Base-by-base conservation (phyloP, 495 filamentous ascomycete genomes). In the Aspergillus sparsus region DNA sequence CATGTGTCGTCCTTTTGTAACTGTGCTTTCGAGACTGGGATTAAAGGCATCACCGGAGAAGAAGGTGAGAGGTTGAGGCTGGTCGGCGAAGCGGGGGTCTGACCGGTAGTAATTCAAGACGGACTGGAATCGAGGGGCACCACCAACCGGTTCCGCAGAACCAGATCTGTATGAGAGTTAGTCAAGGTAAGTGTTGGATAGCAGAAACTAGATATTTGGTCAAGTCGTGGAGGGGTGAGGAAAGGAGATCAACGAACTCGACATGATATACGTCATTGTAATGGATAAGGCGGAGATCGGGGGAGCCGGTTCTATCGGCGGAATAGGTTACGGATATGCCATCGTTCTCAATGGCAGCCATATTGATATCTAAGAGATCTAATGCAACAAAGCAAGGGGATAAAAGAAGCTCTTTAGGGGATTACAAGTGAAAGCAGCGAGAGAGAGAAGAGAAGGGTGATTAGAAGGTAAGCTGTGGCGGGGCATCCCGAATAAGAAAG, bases 1-100 rank as follows among this genome's bases (percentile, higher is more conserved):
- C 92, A 97, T 96, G 72, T 96, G 92, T 57, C 81, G 73, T 73
- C 91, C 92, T 74, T 95, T 95, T 2, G 92, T 96, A 5, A 95
- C 83, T 7, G 87, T 87, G 61, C 86, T 90, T 71, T 97, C 92
- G 50, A 96, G 72, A 61, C 88, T 91, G 0, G 92, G 92, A 69
- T 97, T 96, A 74, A 92, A 97, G 4, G 87, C 90, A 82, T 97
- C 92, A 37, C 92, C 92, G 8, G 90, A 94, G 74, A 97, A 97
- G 62, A 96, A 80, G 7, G 90, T 93, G 8, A 95, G 70, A 10
- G 91, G 74, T 13, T 82, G 72, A 6, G 90, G 80, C 62, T 89
- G 87, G 7, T 72, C 81, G 18, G 75, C 67, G 67, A 83, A 94
- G 18, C 72, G 73, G 11, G 80, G 68, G 50, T 82, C 74, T 3